Evolutionary conservation across 2,329 filamentous ascomycete species (phyloP), one percentile per base, ranked within the genome.

Genomic region (Didymella pinodella): DNA sequence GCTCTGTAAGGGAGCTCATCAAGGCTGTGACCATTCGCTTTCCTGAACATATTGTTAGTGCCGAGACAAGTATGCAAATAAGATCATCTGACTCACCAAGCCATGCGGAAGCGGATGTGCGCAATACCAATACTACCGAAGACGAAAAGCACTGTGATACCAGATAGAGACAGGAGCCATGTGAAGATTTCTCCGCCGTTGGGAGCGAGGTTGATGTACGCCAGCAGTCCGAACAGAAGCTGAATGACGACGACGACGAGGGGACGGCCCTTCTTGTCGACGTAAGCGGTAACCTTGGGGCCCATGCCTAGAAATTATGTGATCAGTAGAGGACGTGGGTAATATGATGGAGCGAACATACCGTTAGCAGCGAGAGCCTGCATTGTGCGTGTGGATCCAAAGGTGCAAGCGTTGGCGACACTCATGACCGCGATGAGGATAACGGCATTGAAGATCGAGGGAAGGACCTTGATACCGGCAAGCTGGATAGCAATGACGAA

Each of bases 111-210:
- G 54, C 92, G 91, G 73, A 97, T 95, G 78, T 97, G 93, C 18
- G 89, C 86, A n/a, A 95, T 79, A 75, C 91, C 95, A 75, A 96
- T 93, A 61, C 89, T 90, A 60, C 83, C 86, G 88, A 90, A 93
- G 8, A 90, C 91, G 79, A 93, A 90, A 72, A 91, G 84, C 48
- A 85, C 88, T 7, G 87, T 89, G 32, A 92, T 82, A 25, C 88
- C 89, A 2, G 88, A 90, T 47, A 91, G 83, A 59, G 90, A 87
- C 40, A 91, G 83, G 76, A 96, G 86, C 93, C 93, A 96, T 67
- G 85, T 84, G 63, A 96, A 90, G 5, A 91, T 87, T 29, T 83
- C 78, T 16, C 80, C 80, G 68, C 90, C 84, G 60, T 84, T 77
- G 5, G 79, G 72, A 50, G 89, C 89, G 36, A 72, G 61, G 58